Percentiles rank a stretch among this genome's conserved stretches.
phyloP scores from a whole-genome alignment of 768 basidiomycete genomes.

The Mycena rebaudengoi region DNA sequence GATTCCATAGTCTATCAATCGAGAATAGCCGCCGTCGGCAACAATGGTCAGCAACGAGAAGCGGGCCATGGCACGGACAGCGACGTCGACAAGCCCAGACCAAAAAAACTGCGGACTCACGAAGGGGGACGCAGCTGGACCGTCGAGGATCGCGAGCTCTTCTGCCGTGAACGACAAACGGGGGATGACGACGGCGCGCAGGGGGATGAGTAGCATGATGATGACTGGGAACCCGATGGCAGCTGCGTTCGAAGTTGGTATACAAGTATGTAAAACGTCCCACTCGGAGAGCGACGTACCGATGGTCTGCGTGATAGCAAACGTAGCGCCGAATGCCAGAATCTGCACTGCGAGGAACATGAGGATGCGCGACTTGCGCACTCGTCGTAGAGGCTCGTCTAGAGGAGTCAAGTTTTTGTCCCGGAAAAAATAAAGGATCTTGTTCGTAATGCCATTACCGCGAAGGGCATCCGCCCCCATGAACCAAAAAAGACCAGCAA shows the following conservation, averaged over 20 bases:
- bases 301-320: constrained; percentile 90
- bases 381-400: constrained; percentile 76
- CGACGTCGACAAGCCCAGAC: constrained; percentile 53
- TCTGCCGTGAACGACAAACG: constrained; percentile 76
- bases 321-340: constrained; percentile 85
- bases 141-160: constrained; percentile 88
- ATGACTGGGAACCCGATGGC: constrained; percentile 93
- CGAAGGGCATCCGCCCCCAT: constrained; percentile 89
- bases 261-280: background rate
- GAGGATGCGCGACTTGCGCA: constrained; percentile 77
- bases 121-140: constrained; percentile 88
- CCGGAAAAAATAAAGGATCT: constrained; percentile 80
- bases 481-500: constrained; percentile 93
- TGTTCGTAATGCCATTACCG: constrained; percentile 84
- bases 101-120: constrained; percentile 53
- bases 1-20: constrained; percentile 45
- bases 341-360: constrained; percentile 82
- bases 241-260: too few relatives aligned
- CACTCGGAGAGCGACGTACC: constrained; percentile 52
- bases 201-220: constrained; percentile 83
- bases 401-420: constrained; percentile 70
- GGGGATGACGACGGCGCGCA: constrained; percentile 78
- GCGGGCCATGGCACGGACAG: background rate
- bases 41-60: too few relatives aligned
- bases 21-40: too few relatives aligned